phyloP scores from a whole-genome alignment of 768 basidiomycete genomes.

The Trametes gibbosa region DNA sequence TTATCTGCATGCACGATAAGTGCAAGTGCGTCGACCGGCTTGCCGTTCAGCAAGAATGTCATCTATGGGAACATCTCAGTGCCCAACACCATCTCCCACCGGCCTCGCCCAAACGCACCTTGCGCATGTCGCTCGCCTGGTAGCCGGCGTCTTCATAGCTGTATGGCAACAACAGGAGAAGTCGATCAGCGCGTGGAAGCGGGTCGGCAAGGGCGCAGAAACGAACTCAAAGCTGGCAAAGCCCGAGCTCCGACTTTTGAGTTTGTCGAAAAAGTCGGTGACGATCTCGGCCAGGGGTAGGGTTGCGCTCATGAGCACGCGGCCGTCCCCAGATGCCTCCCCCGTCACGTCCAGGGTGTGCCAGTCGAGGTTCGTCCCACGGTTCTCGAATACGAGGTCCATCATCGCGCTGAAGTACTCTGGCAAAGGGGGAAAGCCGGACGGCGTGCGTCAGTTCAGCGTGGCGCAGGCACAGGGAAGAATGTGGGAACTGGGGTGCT shows the following conservation, averaged over 20 bases:
- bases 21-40: slow-evolving; percentile 91
- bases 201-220: not conserved
- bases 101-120: slow-evolving; percentile 46
- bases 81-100: not conserved
- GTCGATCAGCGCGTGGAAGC: not conserved
- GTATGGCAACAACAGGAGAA: not conserved
- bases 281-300: slow-evolving; percentile 94
- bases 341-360: slow-evolving; percentile 62
- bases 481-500: not conserved
- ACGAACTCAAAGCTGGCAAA: slow-evolving; percentile 90
- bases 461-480: not conserved
- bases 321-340: slow-evolving; percentile 43
- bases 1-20: slow-evolving; percentile 85
- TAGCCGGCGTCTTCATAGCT: slow-evolving; percentile 97
- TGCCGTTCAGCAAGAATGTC: slow-evolving; percentile 84
- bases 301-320: slow-evolving; percentile 77
- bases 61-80: slow-evolving; percentile 49
- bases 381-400: slow-evolving; percentile 84
- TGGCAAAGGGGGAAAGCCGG: slow-evolving; percentile 27
- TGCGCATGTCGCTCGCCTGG: slow-evolving; percentile 72
- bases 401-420: slow-evolving; percentile 97
- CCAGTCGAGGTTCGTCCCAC: slow-evolving; percentile 82
- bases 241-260: slow-evolving; percentile 90
- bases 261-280: slow-evolving; percentile 90
- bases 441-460: not conserved